Evolutionary conservation across 2,329 filamentous ascomycete genomes (phyloP).

Genomic region (Penicillium vulpinum): DNA sequence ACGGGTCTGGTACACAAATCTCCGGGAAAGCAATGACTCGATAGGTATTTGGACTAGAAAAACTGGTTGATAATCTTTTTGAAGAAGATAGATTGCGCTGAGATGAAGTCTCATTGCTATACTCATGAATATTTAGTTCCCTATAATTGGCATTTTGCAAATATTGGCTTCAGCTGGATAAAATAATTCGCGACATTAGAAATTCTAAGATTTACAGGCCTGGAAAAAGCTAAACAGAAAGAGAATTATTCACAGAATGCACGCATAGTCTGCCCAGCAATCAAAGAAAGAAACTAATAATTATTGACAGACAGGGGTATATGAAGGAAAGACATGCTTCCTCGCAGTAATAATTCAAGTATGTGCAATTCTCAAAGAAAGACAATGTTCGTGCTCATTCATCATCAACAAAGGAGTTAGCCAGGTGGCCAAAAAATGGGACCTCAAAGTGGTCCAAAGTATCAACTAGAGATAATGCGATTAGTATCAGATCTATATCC

Average conservation of each 20-base stretch:
- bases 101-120: neutral
- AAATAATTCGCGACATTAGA: neutral
- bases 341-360: slow-evolving; percentile 11
- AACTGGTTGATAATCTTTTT: neutral
- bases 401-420: slow-evolving; percentile 87
- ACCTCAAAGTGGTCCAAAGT: slow-evolving; percentile 73
- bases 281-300: neutral
- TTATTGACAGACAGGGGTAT: slow-evolving; percentile 22
- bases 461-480: slow-evolving; percentile 50
- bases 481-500: neutral
- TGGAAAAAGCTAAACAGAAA: neutral
- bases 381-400: slow-evolving; percentile 53
- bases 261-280: neutral
- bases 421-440: slow-evolving; percentile 80
- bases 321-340: slow-evolving; percentile 16
- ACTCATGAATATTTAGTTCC: neutral
- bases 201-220: neutral
- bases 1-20: too few species aligned
- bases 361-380: slow-evolving; percentile 8
- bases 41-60: neutral
- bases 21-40: neutral
- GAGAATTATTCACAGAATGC: neutral
- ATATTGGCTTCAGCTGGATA: neutral
- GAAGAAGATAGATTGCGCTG: neutral
- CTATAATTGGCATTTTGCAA: too few species aligned